These are phyloP conservation scores for Geoglossum cookeanum DNA, from an alignment of 2,329 filamentous ascomycete species.

Conservation along the genomic window DNA sequence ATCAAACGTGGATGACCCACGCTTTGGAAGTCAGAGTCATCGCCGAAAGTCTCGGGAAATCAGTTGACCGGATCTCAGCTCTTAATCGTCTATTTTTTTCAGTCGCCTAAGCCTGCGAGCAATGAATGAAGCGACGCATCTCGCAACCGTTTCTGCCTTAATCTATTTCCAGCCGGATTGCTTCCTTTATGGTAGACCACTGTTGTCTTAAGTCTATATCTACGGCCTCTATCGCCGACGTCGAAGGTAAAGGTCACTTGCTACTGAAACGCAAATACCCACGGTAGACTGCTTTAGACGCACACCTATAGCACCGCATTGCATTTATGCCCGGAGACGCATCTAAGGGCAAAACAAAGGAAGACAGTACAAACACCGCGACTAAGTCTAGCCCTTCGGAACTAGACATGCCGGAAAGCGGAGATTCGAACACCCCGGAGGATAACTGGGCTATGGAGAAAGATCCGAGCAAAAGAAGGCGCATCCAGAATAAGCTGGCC, in stretches of 20 bases:
- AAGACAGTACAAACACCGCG: neutral
- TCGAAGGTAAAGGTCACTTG: neutral
- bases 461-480: slow-evolving; percentile 50
- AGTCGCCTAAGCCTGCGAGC: neutral
- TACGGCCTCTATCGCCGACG: neutral
- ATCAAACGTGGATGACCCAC: neutral
- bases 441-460: slow-evolving; percentile 52
- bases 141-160: neutral
- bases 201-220: neutral
- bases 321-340: neutral
- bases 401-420: neutral
- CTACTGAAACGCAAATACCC: neutral
- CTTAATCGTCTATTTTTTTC: neutral
- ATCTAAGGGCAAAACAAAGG: neutral
- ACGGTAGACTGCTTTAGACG: neutral
- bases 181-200: neutral
- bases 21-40: neutral
- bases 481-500: slow-evolving; percentile 58
- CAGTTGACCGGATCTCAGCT: neutral
- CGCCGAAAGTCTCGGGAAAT: neutral
- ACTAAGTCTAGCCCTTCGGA: neutral
- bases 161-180: neutral
- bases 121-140: neutral
- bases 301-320: neutral
- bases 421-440: neutral